Evolutionary conservation across 495 filamentous ascomycete species (phyloP), one percentile per base, ranked within the genome.

Genomic region (Podospora appendiculata): DNA sequence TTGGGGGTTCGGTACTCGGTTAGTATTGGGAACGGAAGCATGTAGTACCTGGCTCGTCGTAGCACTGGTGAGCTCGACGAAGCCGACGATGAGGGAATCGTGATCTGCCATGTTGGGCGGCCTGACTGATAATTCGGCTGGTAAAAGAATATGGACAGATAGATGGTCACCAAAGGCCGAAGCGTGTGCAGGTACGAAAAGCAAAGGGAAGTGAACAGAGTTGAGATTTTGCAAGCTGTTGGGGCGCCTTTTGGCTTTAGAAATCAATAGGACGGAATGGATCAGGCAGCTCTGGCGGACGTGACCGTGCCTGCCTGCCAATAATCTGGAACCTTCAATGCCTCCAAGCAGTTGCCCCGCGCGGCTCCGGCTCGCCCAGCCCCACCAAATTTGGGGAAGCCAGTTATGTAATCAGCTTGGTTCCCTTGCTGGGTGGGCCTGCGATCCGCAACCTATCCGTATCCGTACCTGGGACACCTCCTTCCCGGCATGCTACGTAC

Each of bases 51-150:
- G 77, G 39, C 82, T 70, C 5, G 85, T 66, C 9, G 76, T 67
- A 16, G 79, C 75, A 18, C 84, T 81, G 3, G 90, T 92, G 60
- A 95, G 73, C 47, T 72, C 72, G 65, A 81, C 82, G 69, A 96
- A 90, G 65, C 86, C 74, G 57, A 79, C 77, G 54, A 93, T 82
- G 52, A 87, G 69, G 58, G 78, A 76, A 66, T 91, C 85, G 52
- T 83, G 83, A 58, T 84, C 77, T 34, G 72, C 71, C 69, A 82
- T 79, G 4, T 38, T 56, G 18, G 35, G 36, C 10, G 19, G 5
- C 2, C 25, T 25, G 25, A 25, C 5, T 2, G 25, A 5, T 25
- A 5, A 25, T 25, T 25, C 2, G 25, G 25, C 25, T 25, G 25
- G 25, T 2, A 25, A 5, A 25, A 5, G n/a, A n/a, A n/a, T n/a